Base-by-base conservation (phyloP, 2,329 filamentous ascomycete species). In the Seiridium cupressi region DNA sequence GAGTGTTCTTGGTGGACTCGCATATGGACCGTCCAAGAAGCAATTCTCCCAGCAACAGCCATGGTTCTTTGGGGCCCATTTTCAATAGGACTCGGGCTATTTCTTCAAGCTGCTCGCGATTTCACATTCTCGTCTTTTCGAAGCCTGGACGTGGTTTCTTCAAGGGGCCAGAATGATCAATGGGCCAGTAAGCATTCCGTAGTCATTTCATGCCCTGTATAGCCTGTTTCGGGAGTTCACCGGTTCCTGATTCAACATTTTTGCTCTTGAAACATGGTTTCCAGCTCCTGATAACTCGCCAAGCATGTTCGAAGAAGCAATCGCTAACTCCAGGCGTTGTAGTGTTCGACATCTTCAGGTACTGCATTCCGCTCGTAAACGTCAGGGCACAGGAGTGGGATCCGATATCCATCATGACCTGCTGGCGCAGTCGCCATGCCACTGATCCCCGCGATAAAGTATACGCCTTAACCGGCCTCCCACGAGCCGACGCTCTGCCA, bases 21-120 rank as follows among this genome's bases (percentile, higher is more conserved):
- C 11, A 36, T 57, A 48, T 57, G 55, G 55, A 57, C 44, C 3
- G 40, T 57, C 2, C 55, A 57, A 32, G 55, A 57, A 49, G 55
- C 44, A 7, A 48, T 57, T 31, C 55, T 57, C 5, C 44, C 55
- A 6, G 11, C 31, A 1, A 47, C 46, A 4, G 55, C 55, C n/a
- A 11, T 7, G 3, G 13, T 57, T 3, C 36, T 57, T 1, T 57
- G 55, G 55, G 55, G 55, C 1, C 55, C 55, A 4, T 57, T 57
- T 8, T 35, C 31, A 32, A 48, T 57, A n/a, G 5, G 26, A 1
- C 36, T 38, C 40, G 32, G 34, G 2, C 46, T 36, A n/a, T 48
- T 48, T n/a, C 46, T 48, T 10, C 8, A 31, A 7, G 46, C 13
- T 48, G 46, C 46, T 8, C 46, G 46, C n/a, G 7, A 7, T 8